Percentiles rank a stretch among this genome's conserved stretches.
Evolutionary conservation across 2,329 filamentous ascomycete genomes (phyloP).

Genomic region (Xylariaceae sp.): DNA sequence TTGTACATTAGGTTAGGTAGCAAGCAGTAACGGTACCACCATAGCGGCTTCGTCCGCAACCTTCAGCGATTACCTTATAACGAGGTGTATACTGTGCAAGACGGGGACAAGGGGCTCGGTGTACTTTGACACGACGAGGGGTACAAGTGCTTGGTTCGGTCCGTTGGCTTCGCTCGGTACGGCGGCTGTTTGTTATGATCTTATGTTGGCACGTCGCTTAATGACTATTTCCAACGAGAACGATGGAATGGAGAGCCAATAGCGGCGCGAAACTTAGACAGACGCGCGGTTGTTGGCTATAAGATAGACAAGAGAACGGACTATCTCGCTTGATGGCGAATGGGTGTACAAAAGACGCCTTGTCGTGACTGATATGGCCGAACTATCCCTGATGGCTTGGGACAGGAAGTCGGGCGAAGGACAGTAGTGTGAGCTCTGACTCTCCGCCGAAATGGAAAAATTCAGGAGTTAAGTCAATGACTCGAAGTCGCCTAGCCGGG

Average conservation of each 20-base stretch:
- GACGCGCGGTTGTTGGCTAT: constrained; percentile 21
- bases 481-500: no score
- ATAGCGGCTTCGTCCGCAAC: neutral
- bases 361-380: neutral
- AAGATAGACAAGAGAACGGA: neutral
- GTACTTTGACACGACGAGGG: constrained; percentile 3
- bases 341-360: neutral
- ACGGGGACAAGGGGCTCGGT: neutral
- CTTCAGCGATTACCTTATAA: neutral
- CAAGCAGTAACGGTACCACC: neutral
- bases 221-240: constrained; percentile 4
- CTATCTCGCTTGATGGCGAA: neutral
- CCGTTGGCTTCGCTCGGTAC: constrained; percentile 18
- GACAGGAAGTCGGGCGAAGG: no score
- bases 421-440: no score
- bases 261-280: constrained; percentile 14
- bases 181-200: constrained; percentile 14
- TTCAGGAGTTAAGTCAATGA: no score
- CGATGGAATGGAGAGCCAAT: constrained; percentile 10
- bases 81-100: neutral
- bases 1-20: neutral
- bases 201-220: constrained; percentile 20
- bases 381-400: no score
- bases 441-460: no score
- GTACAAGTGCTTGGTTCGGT: constrained; percentile 1